Conservation (phyloP, 768 basidiomycete genomes). For the Pulveroboletus sp. region DNA sequence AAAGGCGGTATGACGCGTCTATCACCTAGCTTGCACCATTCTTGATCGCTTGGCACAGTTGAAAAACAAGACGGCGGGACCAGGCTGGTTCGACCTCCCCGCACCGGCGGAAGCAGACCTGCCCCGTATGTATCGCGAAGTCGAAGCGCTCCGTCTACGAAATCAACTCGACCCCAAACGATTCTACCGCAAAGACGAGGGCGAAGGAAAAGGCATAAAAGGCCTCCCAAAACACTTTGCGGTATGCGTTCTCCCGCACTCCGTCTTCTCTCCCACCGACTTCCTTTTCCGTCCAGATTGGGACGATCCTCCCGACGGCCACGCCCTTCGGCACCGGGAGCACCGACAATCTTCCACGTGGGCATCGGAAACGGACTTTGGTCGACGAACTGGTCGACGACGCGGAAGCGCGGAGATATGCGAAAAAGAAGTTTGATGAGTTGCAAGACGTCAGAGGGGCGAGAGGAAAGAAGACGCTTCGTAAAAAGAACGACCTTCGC, state of each 20-base stretch:
- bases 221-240: conserved; percentile 87
- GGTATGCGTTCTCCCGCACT: conserved; percentile 41
- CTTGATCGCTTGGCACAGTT: conserved; percentile 39
- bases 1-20: conserved; percentile 53
- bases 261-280: conserved; percentile 1
- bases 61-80: conserved; percentile 68
- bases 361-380: conserved; percentile 72
- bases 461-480: conserved; percentile 67
- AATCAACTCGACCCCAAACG: conserved; percentile 91
- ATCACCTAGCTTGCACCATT: neutral
- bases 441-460: conserved; percentile 64
- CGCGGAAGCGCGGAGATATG: conserved; percentile 78
- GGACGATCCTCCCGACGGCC: conserved; percentile 65
- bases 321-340: conserved; percentile 71
- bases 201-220: conserved; percentile 81
- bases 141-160: conserved; percentile 79
- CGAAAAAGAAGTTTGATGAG: conserved; percentile 88
- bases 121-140: conserved; percentile 76
- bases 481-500: conserved; percentile 56
- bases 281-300: conserved; percentile 50
- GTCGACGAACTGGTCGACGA: conserved; percentile 90
- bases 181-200: conserved; percentile 84
- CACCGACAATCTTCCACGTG: conserved; percentile 65
- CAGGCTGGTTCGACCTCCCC: conserved; percentile 85
- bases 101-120: conserved; percentile 77